These are phyloP conservation scores for Kuraishia cidri DNA, from an alignment of 805 yeast genomes.

Conservation along the genomic window DNA sequence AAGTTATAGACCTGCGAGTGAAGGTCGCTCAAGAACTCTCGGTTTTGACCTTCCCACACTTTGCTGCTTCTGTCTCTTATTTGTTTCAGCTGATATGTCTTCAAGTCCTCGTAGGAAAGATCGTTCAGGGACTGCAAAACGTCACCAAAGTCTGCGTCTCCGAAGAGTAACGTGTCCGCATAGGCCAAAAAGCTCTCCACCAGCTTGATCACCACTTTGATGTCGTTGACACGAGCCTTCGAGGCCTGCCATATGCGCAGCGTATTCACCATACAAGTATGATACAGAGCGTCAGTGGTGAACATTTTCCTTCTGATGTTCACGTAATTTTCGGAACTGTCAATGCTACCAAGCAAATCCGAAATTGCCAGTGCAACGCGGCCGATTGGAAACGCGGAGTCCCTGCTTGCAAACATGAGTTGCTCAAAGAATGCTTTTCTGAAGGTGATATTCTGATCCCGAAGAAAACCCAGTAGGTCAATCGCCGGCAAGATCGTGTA, in stretches of 20 bases:
- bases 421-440: conserved; percentile 58
- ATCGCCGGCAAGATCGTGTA: conserved; percentile 42
- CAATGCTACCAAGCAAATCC: conserved; percentile 10
- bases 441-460: conserved; percentile 49
- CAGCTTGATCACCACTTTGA: conserved; percentile 37
- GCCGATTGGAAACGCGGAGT: conserved; percentile 40
- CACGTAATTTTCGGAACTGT: conserved; percentile 17
- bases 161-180: conserved; percentile 10
- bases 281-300: conserved; percentile 47
- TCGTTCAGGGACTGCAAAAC: conserved; percentile 31
- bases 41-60: conserved; percentile 36
- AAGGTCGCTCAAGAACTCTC: conserved; percentile 39
- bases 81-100: conserved; percentile 41
- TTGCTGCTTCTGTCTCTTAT: conserved; percentile 25
- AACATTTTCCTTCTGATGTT: conserved; percentile 29
- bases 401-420: conserved; percentile 46
- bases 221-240: conserved; percentile 42
- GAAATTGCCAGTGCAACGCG: conserved; percentile 24
- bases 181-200: conserved; percentile 25
- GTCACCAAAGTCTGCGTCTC: conserved; percentile 26
- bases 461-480: conserved; percentile 45
- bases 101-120: conserved; percentile 36
- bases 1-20: conserved; percentile 55
- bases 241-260: conserved; percentile 61
- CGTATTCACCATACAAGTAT: conserved; percentile 45